Conservation (phyloP, 352 stramenopile genomes). For the Phytophthora pseudosyringae region DNA sequence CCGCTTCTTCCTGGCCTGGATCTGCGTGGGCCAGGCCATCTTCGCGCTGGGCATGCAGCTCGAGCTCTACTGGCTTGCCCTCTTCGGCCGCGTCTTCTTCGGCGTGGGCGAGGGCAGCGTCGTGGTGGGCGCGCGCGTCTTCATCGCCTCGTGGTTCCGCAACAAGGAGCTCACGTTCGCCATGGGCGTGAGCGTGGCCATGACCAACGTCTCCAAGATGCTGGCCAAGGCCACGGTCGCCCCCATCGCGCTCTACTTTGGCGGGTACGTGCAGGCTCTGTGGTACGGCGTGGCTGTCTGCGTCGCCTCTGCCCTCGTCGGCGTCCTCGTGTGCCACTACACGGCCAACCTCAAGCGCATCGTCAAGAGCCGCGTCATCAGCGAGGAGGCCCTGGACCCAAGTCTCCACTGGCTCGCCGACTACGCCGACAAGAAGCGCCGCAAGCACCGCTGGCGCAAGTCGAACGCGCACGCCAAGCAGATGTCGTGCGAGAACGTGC, state of each 20-base stretch:
- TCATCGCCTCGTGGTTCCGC: conserved; percentile 86
- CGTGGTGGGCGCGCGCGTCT: conserved; percentile 79
- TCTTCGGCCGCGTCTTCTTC: conserved; percentile 86
- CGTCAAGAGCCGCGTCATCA: conserved; percentile 65
- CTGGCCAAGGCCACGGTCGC: conserved; percentile 89
- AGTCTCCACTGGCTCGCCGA: conserved; percentile 74
- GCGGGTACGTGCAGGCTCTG: conserved; percentile 85
- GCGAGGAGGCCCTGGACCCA: conserved; percentile 58
- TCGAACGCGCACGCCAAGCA: conserved; percentile 40
- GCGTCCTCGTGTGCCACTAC: conserved; percentile 64
- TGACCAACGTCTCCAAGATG: conserved; percentile 94
- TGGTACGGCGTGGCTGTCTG: conserved; percentile 82
- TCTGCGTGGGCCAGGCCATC: conserved; percentile 82
- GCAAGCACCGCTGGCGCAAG: conserved; percentile 50
- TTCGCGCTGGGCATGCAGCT: conserved; percentile 81
- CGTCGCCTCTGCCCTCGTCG: conserved; percentile 56
- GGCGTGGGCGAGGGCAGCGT: conserved; percentile 83
- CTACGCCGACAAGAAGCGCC: conserved; percentile 72
- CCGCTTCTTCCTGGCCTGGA: conserved; percentile 83
- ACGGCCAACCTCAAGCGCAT: conserved; percentile 66
- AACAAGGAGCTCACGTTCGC: conserved; percentile 88
- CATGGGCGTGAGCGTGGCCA: conserved; percentile 88
- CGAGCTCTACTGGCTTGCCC: conserved; percentile 74
- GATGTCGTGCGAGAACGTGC: conserved; percentile 68
- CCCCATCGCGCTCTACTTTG: conserved; percentile 84